Conservation (phyloP, 768 basidiomycete species). For the Suillus subaureus region DNA sequence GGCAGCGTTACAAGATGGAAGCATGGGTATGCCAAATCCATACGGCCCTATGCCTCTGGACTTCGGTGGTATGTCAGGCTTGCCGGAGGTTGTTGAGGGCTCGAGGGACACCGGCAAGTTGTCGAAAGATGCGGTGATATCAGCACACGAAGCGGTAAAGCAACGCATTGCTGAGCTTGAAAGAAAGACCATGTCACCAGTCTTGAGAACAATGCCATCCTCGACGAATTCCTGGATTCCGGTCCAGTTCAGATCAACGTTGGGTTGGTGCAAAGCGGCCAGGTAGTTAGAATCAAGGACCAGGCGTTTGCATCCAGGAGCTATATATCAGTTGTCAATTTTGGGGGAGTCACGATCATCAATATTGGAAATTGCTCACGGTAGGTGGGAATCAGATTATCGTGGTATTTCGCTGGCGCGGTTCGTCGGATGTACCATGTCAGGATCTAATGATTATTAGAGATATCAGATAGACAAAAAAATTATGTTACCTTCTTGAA, state of each 20-base stretch:
- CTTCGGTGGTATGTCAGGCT: too few relatives aligned
- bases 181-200: too few relatives aligned
- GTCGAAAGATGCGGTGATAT: too few relatives aligned
- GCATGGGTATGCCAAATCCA: too few relatives aligned
- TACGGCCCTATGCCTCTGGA: too few relatives aligned
- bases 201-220: slow-evolving; percentile 51
- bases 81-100: too few relatives aligned
- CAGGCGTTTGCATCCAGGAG: slow-evolving; percentile 61
- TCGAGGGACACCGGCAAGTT: too few relatives aligned
- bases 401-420: slow-evolving; percentile 48
- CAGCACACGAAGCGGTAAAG: too few relatives aligned
- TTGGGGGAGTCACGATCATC: neutral
- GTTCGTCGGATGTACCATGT: slow-evolving; percentile 45
- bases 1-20: too few relatives aligned
- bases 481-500: slow-evolving; percentile 34
- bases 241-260: slow-evolving; percentile 54
- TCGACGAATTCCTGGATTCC: slow-evolving; percentile 49
- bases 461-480: neutral
- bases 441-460: slow-evolving; percentile 38
- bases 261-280: slow-evolving; percentile 49
- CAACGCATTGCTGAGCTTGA: too few relatives aligned
- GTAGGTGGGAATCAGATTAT: slow-evolving; percentile 53
- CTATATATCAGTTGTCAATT: slow-evolving; percentile 27
- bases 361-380: slow-evolving; percentile 32
- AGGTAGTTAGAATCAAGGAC: slow-evolving; percentile 65